Evolutionary conservation across 495 filamentous ascomycete genomes (phyloP), one percentile per base, ranked within the genome.

Genomic region (Aspergillus bertholletiae): DNA sequence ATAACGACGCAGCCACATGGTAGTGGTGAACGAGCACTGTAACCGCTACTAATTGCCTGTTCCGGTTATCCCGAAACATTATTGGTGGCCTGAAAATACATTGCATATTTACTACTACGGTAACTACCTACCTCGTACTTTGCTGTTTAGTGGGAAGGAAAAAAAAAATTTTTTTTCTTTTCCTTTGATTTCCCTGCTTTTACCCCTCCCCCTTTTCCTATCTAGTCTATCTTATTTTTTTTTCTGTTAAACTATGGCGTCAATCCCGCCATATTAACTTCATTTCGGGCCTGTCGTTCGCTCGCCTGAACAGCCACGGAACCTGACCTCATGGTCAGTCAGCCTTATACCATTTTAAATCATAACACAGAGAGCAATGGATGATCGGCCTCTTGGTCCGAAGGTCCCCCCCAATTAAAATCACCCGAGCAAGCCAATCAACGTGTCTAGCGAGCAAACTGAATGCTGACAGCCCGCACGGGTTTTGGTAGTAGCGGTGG

Each of bases 391-490:
- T 47, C 24, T 28, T 30, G 6, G 30, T 24, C 26, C 26, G 18
- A 30, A 11, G 24, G 45, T 15, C 9, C 15, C 15, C 7, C 20
- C 45, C 15, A 30, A 30, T 26, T 15, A n/a, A 17, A 30, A 30
- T 18, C 18, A 26, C 6, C 1, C 45, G 45, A 47, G 26, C 15
- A 1, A 37, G 23, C 49, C 49, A 51, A 51, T 51, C 34, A 51
- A 3, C 21, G 20, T 24, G 9, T 21, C 20, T 20, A 13, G 21
- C 28, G 11, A 13, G 7, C 41, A 51, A 51, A 51, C 49, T 51
- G 49, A 43, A 51, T 51, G 35, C 49, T 51, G 49, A 51, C 49
- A 51, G 40, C 40, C 35, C 23, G 34, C 49, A 43, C 4, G 15
- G 47, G 47, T 24, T 49, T 23, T 17, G 30, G 5, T 1, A 13